Percentiles rank a stretch among this genome's conserved stretches.
Conservation (phyloP, 768 basidiomycete genomes). For the Tephrocybe sp. region DNA sequence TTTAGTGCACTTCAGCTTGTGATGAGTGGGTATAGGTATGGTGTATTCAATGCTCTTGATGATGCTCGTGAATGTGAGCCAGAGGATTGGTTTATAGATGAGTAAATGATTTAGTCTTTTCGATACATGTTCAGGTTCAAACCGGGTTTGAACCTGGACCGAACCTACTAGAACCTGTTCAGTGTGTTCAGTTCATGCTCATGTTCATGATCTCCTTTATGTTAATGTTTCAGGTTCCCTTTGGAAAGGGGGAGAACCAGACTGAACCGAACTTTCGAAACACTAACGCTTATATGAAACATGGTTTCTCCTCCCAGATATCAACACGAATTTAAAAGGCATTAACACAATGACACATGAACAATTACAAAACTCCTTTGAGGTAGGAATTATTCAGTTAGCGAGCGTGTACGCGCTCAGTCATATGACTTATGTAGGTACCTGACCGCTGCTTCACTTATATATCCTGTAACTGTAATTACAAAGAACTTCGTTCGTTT, state of each 20-base stretch:
- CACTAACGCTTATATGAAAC: too few species aligned
- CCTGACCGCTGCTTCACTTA: too few species aligned
- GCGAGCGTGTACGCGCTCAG: too few species aligned
- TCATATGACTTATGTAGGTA: too few species aligned
- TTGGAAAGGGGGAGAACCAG: not conserved
- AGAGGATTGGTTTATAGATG: not conserved
- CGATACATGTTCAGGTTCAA: not conserved
- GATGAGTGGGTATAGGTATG: not conserved
- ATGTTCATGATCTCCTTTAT: not conserved
- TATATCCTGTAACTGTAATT: too few species aligned
- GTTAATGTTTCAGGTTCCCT: conserved; percentile 1
- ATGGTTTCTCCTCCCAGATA: too few species aligned
- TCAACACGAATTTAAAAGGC: too few species aligned
- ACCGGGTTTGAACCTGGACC: not conserved
- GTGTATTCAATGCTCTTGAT: not conserved
- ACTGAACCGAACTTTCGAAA: conserved; percentile 6
- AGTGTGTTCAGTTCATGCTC: not conserved
- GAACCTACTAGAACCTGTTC: not conserved
- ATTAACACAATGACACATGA: too few species aligned
- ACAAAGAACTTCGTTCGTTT: too few species aligned
- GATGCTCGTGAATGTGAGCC: not conserved
- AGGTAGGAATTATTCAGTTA: too few species aligned
- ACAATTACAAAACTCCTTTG: too few species aligned
- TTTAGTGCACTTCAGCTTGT: not conserved
- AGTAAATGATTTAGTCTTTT: not conserved